Evolutionary conservation across 306 rosid species (phyloP).

Genomic region (Vachellia collinsii): DNA sequence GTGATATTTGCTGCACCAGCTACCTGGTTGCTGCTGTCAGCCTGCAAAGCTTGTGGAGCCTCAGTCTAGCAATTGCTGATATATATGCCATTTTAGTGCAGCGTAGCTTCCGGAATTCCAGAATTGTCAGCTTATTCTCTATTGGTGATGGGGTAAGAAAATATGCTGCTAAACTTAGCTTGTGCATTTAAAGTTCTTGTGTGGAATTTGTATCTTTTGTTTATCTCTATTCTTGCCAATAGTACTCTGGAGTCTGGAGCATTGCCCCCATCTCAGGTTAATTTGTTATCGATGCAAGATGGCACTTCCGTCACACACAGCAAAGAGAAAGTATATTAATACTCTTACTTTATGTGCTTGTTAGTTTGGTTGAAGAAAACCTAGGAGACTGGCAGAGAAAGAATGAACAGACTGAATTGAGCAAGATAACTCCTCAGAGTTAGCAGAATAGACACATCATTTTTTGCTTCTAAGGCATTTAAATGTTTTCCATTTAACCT

Average conservation of each 20-base stretch:
- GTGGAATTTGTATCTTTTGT: background rate
- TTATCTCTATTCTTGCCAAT: background rate
- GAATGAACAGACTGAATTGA: background rate
- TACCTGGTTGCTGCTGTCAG: slow-evolving; percentile 66
- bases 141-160: slow-evolving; percentile 68
- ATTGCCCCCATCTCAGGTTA: background rate
- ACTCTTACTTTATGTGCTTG: background rate
- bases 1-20: slow-evolving; percentile 48
- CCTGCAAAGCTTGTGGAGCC: slow-evolving; percentile 66
- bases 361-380: background rate
- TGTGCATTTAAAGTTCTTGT: background rate
- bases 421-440: background rate
- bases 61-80: slow-evolving; percentile 55
- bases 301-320: background rate
- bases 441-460: background rate
- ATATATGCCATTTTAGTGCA: slow-evolving; percentile 61
- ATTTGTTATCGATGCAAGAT: background rate
- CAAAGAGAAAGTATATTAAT: background rate
- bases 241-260: background rate
- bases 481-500: background rate
- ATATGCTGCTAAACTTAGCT: slow-evolving; percentile 19
- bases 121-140: slow-evolving; percentile 53
- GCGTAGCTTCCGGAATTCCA: slow-evolving; percentile 56
- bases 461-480: background rate
- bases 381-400: background rate